Evolutionary conservation across 371 early-diverging fungal species (phyloP), one percentile per base, ranked within the genome.

Genomic region (Chytridium lagenaria): DNA sequence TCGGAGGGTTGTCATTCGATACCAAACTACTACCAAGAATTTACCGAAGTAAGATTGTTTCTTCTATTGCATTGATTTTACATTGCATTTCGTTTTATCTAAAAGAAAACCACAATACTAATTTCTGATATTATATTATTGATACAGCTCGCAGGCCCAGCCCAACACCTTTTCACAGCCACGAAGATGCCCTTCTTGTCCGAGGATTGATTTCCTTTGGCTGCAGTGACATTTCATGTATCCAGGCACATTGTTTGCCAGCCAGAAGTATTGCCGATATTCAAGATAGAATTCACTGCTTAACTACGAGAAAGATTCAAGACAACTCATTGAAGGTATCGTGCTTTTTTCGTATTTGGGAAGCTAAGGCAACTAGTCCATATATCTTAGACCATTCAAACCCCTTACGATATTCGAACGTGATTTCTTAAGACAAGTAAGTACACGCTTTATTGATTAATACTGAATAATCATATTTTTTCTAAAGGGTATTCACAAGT

Each of bases 131-230:
- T n/a, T n/a, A n/a, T n/a, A n/a, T n/a, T n/a, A n/a, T n/a, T n/a
- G n/a, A n/a, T 51, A 7, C 52, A 72, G 72, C 23, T 2, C 66
- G 72, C 16, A 49, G 37, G 28, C 49, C n/a, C 33, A 72, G 51
- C 10, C 31, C 15, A 1, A 26, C 5, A 2, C 67, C 65, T 5
- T 72, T 72, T 38, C 22, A 52, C 30, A 22, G 23, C 0, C 66
- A 51, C 10, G 72, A 72, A 57, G 72, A 72, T 26, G 65, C 67
- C 1, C 67, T 72, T 19, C 57, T 72, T 19, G 37, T 57, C 16
- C 72, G 72, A 12, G 72, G 72, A 33, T 19, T 72, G 38, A 52
- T 50, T 28, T 10, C 31, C 39, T 72, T 72, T 55, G 72, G 72
- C 1, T 49, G 36, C 55, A 67, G 37, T 39, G 51, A 65, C 37